Percentiles rank a stretch among this genome's conserved stretches.
phyloP scores from a whole-genome alignment of 2,329 filamentous ascomycete species.

The Leptographium procerum region DNA sequence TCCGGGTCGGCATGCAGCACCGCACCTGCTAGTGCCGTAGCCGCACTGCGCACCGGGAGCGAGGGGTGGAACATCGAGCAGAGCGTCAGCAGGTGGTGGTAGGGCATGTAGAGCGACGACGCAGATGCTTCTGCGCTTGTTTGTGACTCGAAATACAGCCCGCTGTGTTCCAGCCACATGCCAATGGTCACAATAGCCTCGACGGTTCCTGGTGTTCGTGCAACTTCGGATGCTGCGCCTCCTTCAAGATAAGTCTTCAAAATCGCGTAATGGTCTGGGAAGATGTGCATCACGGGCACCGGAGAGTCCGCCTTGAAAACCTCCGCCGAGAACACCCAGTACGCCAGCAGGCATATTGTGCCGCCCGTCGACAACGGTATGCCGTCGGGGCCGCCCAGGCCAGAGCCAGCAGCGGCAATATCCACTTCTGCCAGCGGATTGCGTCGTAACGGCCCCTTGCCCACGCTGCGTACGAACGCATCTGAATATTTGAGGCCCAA shows the following conservation, averaged over 20 bases:
- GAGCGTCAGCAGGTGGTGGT: conserved; percentile 48
- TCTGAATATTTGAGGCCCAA: conserved; percentile 40
- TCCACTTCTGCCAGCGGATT: conserved; percentile 30
- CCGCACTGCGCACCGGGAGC: conserved; percentile 41
- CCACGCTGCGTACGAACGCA: conserved; percentile 33
- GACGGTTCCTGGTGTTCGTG: conserved; percentile 39
- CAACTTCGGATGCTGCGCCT: conserved; percentile 37
- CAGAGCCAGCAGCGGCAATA: conserved; percentile 5
- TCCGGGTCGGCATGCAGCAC: conserved; percentile 49
- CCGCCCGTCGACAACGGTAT: conserved; percentile 50
- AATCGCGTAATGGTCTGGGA: conserved; percentile 47
- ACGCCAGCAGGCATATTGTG: conserved; percentile 46
- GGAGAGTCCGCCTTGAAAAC: conserved; percentile 47
- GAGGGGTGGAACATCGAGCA: conserved; percentile 46
- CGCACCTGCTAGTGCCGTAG: conserved; percentile 39
- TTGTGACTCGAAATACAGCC: conserved; percentile 16
- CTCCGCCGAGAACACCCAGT: conserved; percentile 50
- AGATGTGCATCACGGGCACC: conserved; percentile 42
- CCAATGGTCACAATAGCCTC: conserved; percentile 50
- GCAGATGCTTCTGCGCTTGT: conserved; percentile 13
- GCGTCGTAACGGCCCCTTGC: conserved; percentile 27
- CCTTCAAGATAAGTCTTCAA: conserved; percentile 41
- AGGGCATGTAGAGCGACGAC: conserved; percentile 36
- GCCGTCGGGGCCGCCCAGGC: conserved; percentile 16
- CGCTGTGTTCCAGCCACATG: conserved; percentile 43